Base-by-base conservation (phyloP, 2,329 filamentous ascomycete genomes). In the Leptographium procerum region DNA sequence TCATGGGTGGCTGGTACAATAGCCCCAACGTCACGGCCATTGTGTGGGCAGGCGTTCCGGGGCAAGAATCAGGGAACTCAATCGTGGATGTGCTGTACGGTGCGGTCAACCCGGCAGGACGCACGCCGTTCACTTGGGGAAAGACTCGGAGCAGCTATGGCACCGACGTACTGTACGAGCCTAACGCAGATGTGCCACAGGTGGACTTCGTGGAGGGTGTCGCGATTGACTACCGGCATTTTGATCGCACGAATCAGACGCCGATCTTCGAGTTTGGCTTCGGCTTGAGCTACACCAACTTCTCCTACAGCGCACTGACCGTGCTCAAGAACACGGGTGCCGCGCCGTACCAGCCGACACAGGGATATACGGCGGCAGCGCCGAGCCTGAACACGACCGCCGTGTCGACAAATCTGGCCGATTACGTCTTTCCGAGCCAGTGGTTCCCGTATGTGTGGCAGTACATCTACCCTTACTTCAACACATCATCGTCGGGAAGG, bases 31-130 rank as follows among this genome's bases (percentile, higher is more conserved):
- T 95, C 54, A 91, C 88, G 1, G 90, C 89, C 47, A 90, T 95
- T 56, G 69, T 95, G 1, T 94, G 87, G 81, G 89, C 88, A 40
- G 88, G 88, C 66, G 73, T 90, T 24, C 89, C 89, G 0, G 90
- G 90, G 11, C 86, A 95, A 68, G 87, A 95, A 69, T 88, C 85
- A 26, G 90, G 90, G 52, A 88, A 91, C 66, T 79, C 87, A 4
- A 82, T 95, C 57, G 81, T 82, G 14, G 89, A 95, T 65, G 79
- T 95, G 24, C 82, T 95, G 16, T 95, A 91, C 70, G 90, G 91
- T 50, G 82, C 80, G 60, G 81, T 86, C 61, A 91, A 90, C 72
- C 89, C 89, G 1, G 83, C 82, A 31, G 91, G 83, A 55, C 87
- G 89, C 63, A 81, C 87, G 0, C 86, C 88, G 4, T 95, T 95